These are phyloP conservation scores for Ramichloridium luteum DNA, from an alignment of 2,329 filamentous ascomycete genomes.

Conservation along the genomic window DNA sequence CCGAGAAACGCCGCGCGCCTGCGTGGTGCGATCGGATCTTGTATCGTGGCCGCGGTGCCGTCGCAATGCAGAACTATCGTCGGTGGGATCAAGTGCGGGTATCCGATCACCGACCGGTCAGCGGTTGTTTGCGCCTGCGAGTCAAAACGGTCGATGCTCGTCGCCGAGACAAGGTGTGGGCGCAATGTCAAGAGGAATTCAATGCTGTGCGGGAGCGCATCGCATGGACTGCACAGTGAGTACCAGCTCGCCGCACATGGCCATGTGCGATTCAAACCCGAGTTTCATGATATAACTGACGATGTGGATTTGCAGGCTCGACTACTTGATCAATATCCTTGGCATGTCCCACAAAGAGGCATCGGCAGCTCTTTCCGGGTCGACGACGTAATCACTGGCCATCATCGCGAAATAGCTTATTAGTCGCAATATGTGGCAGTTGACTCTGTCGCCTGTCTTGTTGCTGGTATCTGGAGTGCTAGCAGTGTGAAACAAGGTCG, in stretches of 20 bases:
- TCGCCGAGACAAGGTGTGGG: constrained; percentile 40
- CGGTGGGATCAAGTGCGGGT: constrained; percentile 73
- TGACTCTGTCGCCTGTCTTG: no score
- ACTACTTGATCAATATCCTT: constrained; percentile 53
- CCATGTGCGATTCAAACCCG: no score
- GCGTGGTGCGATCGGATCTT: constrained; percentile 94
- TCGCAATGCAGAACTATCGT: constrained; percentile 78
- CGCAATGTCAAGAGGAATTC: constrained; percentile 45
- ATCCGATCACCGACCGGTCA: constrained; percentile 88
- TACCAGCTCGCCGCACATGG: no score
- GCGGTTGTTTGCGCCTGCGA: constrained; percentile 66
- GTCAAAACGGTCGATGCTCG: constrained; percentile 67
- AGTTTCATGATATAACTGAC: no score
- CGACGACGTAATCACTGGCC: no score
- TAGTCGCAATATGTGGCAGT: no score
- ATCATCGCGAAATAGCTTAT: no score
- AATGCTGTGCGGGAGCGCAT: constrained; percentile 58
- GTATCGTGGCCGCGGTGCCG: constrained; percentile 67
- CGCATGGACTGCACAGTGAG: constrained; percentile 66
- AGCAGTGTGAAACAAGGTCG: no score
- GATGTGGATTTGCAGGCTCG: constrained; percentile 40
- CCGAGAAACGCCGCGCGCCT: constrained; percentile 80
- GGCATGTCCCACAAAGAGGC: constrained; percentile 45
- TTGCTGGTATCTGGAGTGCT: no score
- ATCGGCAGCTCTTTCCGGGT: constrained; percentile 15